A percentile compares a stretch with the other conserved stretches of the same genome.
Conservation (phyloP, 345 rosid genomes). For the Eucalyptus albens region DNA sequence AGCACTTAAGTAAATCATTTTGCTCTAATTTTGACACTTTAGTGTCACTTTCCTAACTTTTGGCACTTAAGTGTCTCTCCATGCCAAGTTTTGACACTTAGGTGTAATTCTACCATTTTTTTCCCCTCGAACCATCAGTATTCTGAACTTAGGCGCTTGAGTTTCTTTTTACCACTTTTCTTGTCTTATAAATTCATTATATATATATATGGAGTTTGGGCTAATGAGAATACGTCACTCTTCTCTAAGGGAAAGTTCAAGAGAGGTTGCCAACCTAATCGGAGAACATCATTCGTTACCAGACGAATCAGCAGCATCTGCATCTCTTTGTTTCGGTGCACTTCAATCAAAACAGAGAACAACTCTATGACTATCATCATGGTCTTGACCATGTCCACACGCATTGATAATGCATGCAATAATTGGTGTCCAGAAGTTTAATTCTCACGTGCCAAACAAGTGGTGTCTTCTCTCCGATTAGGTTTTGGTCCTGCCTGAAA, state of each 20-base stretch:
- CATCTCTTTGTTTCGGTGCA: not conserved
- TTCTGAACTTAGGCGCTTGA: not conserved
- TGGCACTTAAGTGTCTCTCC: too few species aligned
- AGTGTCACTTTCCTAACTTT: too few species aligned
- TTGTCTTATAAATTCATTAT: not conserved
- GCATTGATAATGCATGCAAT: not conserved
- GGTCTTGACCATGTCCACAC: not conserved
- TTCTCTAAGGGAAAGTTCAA: not conserved
- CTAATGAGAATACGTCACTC: not conserved
- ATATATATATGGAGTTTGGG: not conserved
- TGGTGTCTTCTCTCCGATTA: not conserved
- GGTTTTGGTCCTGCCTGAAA: not conserved
- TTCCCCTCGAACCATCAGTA: not conserved
- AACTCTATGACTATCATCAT: not conserved
- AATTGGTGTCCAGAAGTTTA: not conserved
- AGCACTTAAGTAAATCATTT: accelerated
- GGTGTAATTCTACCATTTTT: accelerated
- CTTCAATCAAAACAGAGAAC: not conserved
- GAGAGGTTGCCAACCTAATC: not conserved
- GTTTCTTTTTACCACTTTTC: not conserved
- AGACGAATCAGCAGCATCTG: not conserved
- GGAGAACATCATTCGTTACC: not conserved
- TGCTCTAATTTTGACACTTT: too few species aligned
- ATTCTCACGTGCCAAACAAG: not conserved
- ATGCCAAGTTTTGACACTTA: accelerated